A percentile compares a stretch with the other conserved stretches of the same genome.
Conservation (phyloP, 164 flowering plant genomes). For the Chimonanthus praecox region DNA sequence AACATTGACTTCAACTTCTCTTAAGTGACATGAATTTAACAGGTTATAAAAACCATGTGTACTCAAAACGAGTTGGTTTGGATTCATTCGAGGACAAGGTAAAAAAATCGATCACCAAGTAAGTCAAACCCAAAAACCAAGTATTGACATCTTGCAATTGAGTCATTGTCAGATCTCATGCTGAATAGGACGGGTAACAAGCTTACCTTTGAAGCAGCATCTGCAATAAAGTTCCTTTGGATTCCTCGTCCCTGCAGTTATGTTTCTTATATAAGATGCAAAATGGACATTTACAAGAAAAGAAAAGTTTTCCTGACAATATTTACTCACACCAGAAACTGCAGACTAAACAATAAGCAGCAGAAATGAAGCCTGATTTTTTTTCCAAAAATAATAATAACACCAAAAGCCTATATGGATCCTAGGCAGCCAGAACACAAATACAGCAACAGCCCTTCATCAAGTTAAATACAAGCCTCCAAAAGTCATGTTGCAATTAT, state of each 20-base stretch:
- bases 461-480: background rate
- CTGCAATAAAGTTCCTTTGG: slow-evolving; percentile 39
- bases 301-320: too few relatives aligned
- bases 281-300: too few relatives aligned
- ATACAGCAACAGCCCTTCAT: background rate
- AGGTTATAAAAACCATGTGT: background rate
- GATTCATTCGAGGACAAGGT: background rate
- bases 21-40: background rate
- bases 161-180: background rate
- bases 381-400: too few relatives aligned
- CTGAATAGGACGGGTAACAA: background rate
- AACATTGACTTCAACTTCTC: background rate
- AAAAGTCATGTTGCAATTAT: background rate
- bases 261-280: too few relatives aligned
- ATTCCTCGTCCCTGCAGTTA: slow-evolving; percentile 61
- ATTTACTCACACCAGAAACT: too few relatives aligned
- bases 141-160: too few relatives aligned
- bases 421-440: background rate
- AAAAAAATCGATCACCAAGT: too few relatives aligned
- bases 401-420: background rate
- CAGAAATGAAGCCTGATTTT: background rate
- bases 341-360: too few relatives aligned
- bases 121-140: too few relatives aligned
- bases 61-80: background rate
- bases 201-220: slow-evolving; percentile 55